Evolutionary conservation across 257 asterid species (phyloP).

Genomic region (Nicotiana tomentosiformis): DNA sequence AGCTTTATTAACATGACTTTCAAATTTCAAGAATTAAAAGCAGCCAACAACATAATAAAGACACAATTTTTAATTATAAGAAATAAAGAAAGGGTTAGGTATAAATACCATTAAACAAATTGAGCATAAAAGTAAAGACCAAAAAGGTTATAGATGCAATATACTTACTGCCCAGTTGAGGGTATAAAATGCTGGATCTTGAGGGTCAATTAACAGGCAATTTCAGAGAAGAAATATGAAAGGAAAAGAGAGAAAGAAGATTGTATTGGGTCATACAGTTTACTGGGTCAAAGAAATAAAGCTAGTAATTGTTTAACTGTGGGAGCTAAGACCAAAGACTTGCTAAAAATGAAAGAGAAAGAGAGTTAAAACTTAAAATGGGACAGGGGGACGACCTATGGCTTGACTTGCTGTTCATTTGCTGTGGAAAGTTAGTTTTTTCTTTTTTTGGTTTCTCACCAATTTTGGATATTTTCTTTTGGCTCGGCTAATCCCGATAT

Average conservation of each 20-base stretch:
- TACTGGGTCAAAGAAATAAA: constrained; percentile 11
- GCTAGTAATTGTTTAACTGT: neutral
- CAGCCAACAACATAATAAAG: neutral
- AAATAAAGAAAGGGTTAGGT: neutral
- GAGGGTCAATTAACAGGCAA: neutral
- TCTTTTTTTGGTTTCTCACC: no score
- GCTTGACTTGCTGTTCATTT: constrained; percentile 11
- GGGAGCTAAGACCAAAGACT: neutral
- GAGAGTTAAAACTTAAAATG: neutral
- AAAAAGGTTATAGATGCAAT: neutral
- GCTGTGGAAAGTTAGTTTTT: neutral
- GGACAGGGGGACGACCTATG: neutral
- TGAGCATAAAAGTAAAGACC: neutral
- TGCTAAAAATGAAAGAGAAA: neutral
- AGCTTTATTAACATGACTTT: neutral
- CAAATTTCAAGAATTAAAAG: neutral
- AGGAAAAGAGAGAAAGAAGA: neutral
- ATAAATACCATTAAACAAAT: neutral
- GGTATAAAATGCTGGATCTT: neutral
- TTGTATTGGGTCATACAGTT: neutral
- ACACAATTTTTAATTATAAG: neutral
- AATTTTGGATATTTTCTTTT: no score
- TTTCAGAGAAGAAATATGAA: neutral
- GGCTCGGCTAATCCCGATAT: no score
- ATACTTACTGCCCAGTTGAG: neutral